Base-by-base conservation (phyloP, 768 basidiomycete genomes). In the Psilocybe tampanensis region DNA sequence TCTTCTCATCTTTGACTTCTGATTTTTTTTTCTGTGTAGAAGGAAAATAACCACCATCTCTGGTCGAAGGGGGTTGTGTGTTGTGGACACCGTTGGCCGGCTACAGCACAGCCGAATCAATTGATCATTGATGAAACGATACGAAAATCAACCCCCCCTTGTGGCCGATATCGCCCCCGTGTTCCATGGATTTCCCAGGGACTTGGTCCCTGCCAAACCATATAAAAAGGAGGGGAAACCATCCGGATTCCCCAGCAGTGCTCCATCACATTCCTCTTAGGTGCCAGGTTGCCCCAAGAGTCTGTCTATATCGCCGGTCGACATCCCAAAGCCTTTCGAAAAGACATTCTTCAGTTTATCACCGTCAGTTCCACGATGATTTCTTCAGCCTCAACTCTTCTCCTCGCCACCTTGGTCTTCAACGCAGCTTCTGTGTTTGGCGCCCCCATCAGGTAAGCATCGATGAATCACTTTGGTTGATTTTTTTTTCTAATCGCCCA, bases 281-380 rank as follows among this genome's bases (percentile, higher is more conserved):
- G 76, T 70, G 71, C 75, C 71, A 73, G 76, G 76, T 77, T 75
- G 75, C 77, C 74, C 71, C 70, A 60, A 76, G 73, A 75, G 72
- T 74, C 62, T 60, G 69, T 74, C 70, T 70, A 56, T 68, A 39
- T 75, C 74, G 70, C 75, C 68, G 75, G 76, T 75, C 71, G 75
- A 75, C 70, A 65, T 70, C 70, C 69, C 64, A 64, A 60, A 66
- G 62, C 60, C 65, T 65, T 65, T 66, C 71, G 70, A 68, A 67
- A 70, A 70, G 66, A 66, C 65, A 62, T 59, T 61, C 53, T 51
- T 61, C 54, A 43, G 56, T 62, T 63, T 56, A 52, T 63, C 65
- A 48, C 60, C 64, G 61, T 66, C 64, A 55, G 66, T 66, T 68
- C 68, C 59, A 74, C 69, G 70, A 78, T 77, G 77, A 74, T 78